These are phyloP conservation scores for Lodderomyces beijingensis DNA, from an alignment of 1,139 yeast species.

Conservation along the genomic window DNA sequence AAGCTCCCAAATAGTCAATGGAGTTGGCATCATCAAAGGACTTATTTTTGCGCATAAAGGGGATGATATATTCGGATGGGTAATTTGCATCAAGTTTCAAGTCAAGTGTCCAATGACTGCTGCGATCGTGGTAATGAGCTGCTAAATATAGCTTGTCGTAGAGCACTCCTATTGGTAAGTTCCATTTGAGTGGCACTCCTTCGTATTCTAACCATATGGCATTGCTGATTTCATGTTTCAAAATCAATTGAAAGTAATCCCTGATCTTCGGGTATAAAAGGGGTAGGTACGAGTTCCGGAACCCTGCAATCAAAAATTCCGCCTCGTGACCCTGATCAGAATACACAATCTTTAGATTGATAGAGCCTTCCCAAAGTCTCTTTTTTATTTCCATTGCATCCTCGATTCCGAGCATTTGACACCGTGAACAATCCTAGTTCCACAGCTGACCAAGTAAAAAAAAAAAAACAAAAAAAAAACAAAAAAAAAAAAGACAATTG, in stretches of 20 bases:
- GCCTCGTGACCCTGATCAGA: slow-evolving; percentile 2
- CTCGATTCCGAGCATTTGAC: too few relatives aligned
- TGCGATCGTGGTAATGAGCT: slow-evolving; percentile 2
- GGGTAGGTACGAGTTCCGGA: slow-evolving; percentile 59
- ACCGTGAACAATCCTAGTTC: too few relatives aligned
- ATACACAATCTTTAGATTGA: slow-evolving; percentile 40
- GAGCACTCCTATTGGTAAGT: slow-evolving; percentile 70
- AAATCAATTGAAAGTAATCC: slow-evolving; percentile 38
- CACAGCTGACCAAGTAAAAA: too few relatives aligned
- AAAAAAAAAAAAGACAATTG: not conserved
- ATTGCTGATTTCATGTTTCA: slow-evolving; percentile 15
- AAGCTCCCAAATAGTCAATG: slow-evolving; percentile 21
- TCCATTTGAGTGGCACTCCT: slow-evolving; percentile 68
- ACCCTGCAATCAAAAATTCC: slow-evolving; percentile 22
- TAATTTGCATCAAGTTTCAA: slow-evolving; percentile 31
- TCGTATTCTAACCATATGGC: slow-evolving; percentile 64
- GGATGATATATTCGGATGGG: slow-evolving; percentile 54
- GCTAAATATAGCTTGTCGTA: slow-evolving; percentile 48
- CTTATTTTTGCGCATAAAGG: slow-evolving; percentile 34
- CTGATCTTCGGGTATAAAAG: slow-evolving; percentile 37
- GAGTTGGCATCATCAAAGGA: slow-evolving; percentile 5
- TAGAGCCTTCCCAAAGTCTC: slow-evolving; percentile 52
- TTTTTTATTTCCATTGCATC: slow-evolving; percentile 22
- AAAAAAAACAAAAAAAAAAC: not conserved
- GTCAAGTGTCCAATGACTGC: slow-evolving; percentile 43